These are phyloP conservation scores for Hortiboletus campestris DNA, from an alignment of 768 basidiomycete genomes.

Conservation along the genomic window DNA sequence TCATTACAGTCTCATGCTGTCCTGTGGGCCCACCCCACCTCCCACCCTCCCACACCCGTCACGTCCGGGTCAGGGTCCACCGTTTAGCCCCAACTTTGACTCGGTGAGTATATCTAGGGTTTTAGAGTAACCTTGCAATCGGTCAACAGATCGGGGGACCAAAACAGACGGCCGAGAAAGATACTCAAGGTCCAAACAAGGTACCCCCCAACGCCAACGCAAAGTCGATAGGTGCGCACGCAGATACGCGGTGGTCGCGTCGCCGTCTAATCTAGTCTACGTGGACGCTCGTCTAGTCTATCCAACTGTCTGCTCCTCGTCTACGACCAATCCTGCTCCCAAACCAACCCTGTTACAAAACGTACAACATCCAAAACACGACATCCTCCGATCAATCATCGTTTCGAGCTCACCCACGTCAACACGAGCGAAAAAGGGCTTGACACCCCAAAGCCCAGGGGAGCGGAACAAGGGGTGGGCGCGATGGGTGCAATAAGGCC, in stretches of 20 bases:
- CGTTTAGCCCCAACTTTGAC: no score
- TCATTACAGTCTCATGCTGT: no score
- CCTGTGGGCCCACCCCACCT: no score
- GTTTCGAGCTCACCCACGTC: background rate
- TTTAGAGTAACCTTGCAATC: no score
- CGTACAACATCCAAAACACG: conserved; percentile 4
- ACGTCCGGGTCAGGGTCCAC: no score
- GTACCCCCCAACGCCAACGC: no score
- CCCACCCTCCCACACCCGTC: no score
- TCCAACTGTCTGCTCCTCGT: background rate
- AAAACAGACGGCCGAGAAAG: no score
- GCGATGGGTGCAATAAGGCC: background rate
- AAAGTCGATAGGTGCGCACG: no score
- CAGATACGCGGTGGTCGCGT: background rate
- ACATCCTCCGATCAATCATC: conserved; percentile 8
- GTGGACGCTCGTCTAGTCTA: background rate
- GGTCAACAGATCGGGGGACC: no score
- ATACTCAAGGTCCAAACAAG: no score
- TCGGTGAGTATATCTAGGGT: no score
- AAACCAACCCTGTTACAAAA: background rate
- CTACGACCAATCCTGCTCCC: background rate
- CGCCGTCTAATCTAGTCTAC: background rate
- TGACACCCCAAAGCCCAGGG: background rate
- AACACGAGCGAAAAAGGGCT: background rate
- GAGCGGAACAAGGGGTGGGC: background rate